A percentile compares a stretch with the other conserved stretches of the same genome.
Conservation (phyloP, 352 stramenopile species). For the Globisporangium splendens region DNA sequence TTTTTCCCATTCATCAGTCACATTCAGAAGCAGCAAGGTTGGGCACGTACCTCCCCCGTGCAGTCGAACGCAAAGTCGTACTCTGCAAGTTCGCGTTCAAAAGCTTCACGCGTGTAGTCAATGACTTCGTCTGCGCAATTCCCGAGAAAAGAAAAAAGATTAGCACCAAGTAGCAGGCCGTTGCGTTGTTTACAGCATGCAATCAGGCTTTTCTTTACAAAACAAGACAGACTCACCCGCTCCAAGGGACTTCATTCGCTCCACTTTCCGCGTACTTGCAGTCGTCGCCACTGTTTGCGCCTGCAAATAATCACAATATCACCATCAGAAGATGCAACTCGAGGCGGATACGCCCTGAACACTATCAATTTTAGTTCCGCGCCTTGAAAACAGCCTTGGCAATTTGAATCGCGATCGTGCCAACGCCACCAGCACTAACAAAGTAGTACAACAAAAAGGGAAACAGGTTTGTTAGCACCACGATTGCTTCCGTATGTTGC, state of each 20-base stretch:
- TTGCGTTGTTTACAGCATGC: background rate
- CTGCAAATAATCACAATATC: slow-evolving; percentile 12
- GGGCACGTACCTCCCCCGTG: slow-evolving; percentile 54
- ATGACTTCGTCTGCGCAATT: slow-evolving; percentile 55
- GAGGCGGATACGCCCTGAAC: too few species aligned
- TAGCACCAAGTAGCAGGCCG: background rate
- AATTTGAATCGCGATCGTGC: slow-evolving; percentile 70
- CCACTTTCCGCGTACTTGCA: slow-evolving; percentile 57
- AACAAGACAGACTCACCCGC: slow-evolving; percentile 21
- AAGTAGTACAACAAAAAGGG: background rate
- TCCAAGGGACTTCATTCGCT: slow-evolving; percentile 60
- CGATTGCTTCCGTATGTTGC: too few species aligned
- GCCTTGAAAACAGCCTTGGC: slow-evolving; percentile 77
- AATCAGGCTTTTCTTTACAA: background rate
- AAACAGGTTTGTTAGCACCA: too few species aligned
- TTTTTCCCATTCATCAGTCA: too few species aligned
- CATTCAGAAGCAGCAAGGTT: too few species aligned
- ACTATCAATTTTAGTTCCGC: background rate
- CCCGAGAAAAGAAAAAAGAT: too few species aligned
- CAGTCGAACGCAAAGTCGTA: slow-evolving; percentile 80
- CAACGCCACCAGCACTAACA: slow-evolving; percentile 56
- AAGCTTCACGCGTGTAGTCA: slow-evolving; percentile 61
- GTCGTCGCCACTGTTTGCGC: slow-evolving; percentile 68
- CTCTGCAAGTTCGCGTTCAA: slow-evolving; percentile 62
- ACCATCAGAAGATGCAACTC: background rate